Percentiles rank a stretch among this genome's conserved stretches.
phyloP scores from a whole-genome alignment of 108 stramenopile species.

The Pseudonitzschia delicatissima region DNA sequence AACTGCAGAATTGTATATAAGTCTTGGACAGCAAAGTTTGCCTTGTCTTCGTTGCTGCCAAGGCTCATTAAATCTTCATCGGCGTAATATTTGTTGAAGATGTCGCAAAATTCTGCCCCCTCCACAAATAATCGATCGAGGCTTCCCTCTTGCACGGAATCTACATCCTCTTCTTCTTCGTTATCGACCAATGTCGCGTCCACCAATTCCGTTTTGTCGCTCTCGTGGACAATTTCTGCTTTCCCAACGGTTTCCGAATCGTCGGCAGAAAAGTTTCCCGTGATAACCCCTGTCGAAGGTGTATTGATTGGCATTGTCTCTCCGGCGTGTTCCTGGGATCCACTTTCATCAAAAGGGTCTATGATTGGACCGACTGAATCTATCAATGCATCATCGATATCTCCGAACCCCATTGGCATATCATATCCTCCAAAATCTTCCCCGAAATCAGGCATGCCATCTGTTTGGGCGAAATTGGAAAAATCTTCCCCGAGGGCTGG shows the following conservation, averaged over 20 bases:
- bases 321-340: background rate
- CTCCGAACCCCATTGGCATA: background rate
- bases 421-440: background rate
- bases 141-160: slow-evolving; percentile 1
- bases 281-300: background rate
- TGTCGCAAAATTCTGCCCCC: background rate
- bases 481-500: slow-evolving; percentile 12
- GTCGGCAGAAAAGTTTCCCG: background rate
- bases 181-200: background rate
- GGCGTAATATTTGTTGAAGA: background rate
- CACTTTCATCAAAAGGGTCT: background rate
- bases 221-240: background rate
- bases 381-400: slow-evolving; percentile 7
- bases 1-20: slow-evolving; percentile 7
- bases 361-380: slow-evolving; percentile 5
- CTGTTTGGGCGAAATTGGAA: background rate
- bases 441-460: slow-evolving; percentile 14
- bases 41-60: slow-evolving; percentile 11
- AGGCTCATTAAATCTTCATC: background rate
- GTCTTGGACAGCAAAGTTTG: slow-evolving; percentile 8
- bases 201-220: background rate
- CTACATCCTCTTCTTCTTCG: background rate
- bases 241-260: background rate
- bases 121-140: slow-evolving; percentile 10
- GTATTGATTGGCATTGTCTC: background rate